Evolutionary conservation across 2,329 filamentous ascomycete genomes (phyloP), one percentile per base, ranked within the genome.

Genomic region (Diaporthe nobilis): DNA sequence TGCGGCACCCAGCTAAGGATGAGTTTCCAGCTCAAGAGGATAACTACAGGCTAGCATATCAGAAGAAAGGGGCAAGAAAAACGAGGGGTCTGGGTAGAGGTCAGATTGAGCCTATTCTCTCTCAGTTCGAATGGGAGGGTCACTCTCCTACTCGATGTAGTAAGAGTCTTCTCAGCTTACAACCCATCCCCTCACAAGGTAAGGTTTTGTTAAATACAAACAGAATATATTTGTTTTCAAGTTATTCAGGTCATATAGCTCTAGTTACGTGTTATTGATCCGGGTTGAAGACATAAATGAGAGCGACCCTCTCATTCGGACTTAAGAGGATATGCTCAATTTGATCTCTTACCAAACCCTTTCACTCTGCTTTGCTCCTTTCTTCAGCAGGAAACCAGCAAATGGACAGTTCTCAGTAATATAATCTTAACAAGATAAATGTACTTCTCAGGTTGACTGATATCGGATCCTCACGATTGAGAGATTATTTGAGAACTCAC

Each of bases 11-110:
- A 15, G 6, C n/a, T 9, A 8, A 17, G 6, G 15, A 15, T 37
- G 20, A 51, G 1, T 17, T 51, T 31, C 44, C 17, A 25, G 20
- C n/a, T 44, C 4, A 20, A 8, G 10, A 31, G 25, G n/a, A 20
- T 20, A 44, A 25, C 9, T 31, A 28, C 25, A 49, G 58, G 4
- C 42, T 49, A 34, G 58, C 25, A 67, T 20, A 10, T 7, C 20
- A 49, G 49, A 68, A 39, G 61, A 42, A 61, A 65, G 39, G 60
- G 39, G 9, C n/a, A 65, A 47, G 60, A 42, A 65, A 42, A 65
- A n/a, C 8, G 60, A 42, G 39, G 37, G 37, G 60, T 44, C 39
- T 31, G 60, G 25, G 25, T 47, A 42, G 39, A 47, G 37, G n/a
- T 31, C 13, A 22, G 22, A 65, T 65, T 31, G 7, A 13, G n/a